Base-by-base conservation (phyloP, 805 yeast species). In the Suhomyces tanzawaensis region DNA sequence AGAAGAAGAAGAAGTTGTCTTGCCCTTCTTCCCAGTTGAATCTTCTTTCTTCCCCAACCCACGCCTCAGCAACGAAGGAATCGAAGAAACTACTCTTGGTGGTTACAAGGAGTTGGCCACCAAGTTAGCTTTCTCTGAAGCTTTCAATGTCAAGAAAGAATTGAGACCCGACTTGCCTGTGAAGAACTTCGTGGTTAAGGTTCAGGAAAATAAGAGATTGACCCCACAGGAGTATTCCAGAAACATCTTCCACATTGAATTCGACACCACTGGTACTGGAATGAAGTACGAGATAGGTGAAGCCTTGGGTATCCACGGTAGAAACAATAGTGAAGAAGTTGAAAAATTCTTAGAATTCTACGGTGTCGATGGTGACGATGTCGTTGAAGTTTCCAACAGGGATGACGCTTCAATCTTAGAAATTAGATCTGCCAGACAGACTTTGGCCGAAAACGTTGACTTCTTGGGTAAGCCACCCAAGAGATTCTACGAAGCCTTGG, bases 391-490 rank as follows among this genome's bases (percentile, higher is more conserved):
- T 34, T 82, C 93, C 33, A 76, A 82, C 49, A 80, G 76, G 50
- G 91, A 84, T 42, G 70, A 81, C 44, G 62, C 73, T 16, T 58
- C 70, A 3, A 47, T 73, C 19, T 57, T 77, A 17, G 96, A 89
- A 65, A 72, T 79, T 34, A 79, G 93, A 68, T 87, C 97, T 12
- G 82, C 85, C 11, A 79, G 82, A 66, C 96, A 89, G 61, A 77
- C 83, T 1, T 76, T 89, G 52, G 66, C 76, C 37, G 96, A 91
- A 39, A 84, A 84, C 49, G 66, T 90, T 44, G 98, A 91, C 60
- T 62, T 91, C 45, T 82, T 91, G 48, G 98, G 98, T 53, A 91
- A 89, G 61, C 97, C 97, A 42, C 95, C 95, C 42, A 91, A 91
- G 77, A 77, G 88, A 59, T 91, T 91, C 66, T 91, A 86, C 62